Evolutionary conservation across 768 basidiomycete species (phyloP).

Genomic region (Hericium coralloides): DNA sequence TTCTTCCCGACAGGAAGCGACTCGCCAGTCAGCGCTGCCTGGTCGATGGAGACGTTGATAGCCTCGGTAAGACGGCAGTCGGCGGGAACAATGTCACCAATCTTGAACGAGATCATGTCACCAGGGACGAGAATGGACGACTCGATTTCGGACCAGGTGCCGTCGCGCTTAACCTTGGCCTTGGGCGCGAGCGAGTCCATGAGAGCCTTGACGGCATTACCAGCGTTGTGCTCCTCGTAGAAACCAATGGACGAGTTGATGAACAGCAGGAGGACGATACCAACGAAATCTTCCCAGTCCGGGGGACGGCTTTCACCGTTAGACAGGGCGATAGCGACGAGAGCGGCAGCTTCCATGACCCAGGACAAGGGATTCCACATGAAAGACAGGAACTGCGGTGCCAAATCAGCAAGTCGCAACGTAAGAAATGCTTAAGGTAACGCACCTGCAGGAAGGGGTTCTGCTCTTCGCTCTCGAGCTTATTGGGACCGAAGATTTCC

Average conservation of each 20-base stretch:
- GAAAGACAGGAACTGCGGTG: constrained; percentile 74
- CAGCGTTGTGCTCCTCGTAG: constrained; percentile 95
- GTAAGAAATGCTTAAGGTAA: neutral
- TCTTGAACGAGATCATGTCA: constrained; percentile 97
- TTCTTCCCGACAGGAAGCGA: constrained; percentile 92
- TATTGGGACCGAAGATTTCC: constrained; percentile 94
- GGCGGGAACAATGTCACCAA: constrained; percentile 96
- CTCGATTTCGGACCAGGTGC: constrained; percentile 85
- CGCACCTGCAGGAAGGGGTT: constrained; percentile 51
- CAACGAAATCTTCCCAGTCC: constrained; percentile 97
- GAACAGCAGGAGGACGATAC: constrained; percentile 86
- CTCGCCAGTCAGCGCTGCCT: constrained; percentile 97
- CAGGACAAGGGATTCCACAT: constrained; percentile 99
- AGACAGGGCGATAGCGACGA: constrained; percentile 91
- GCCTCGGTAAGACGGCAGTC: constrained; percentile 96
- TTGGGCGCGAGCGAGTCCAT: constrained; percentile 99
- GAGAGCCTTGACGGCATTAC: constrained; percentile 97
- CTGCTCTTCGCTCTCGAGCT: constrained; percentile 84
- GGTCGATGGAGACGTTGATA: constrained; percentile 97
- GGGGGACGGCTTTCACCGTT: constrained; percentile 83
- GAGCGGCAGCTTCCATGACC: constrained; percentile 98
- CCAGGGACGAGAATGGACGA: constrained; percentile 87
- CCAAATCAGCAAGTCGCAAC: neutral
- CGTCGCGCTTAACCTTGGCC: constrained; percentile 85
- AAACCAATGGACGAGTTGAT: constrained; percentile 97